Conservation (phyloP, 2,329 filamentous ascomycete species). For the Penicillium decumbens region DNA sequence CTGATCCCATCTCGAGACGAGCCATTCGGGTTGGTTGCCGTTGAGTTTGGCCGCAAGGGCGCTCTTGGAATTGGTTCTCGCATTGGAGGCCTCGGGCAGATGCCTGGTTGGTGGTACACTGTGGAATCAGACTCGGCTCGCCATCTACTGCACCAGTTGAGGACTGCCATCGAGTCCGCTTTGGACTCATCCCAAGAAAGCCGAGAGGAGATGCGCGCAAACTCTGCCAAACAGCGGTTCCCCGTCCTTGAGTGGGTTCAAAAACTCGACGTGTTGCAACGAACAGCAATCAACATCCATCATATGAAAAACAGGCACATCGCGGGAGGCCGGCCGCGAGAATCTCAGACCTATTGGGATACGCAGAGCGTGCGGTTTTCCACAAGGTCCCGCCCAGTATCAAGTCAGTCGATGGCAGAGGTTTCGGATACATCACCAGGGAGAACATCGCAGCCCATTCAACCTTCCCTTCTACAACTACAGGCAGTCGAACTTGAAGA, state of each 20-base stretch:
- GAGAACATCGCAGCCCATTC: neutral
- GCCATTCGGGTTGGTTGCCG: constrained; percentile 63
- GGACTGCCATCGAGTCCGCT: constrained; percentile 59
- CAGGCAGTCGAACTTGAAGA: neutral
- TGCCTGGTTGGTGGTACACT: constrained; percentile 70
- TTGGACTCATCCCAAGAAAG: constrained; percentile 51
- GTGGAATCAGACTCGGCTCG: constrained; percentile 60
- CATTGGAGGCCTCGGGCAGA: constrained; percentile 62
- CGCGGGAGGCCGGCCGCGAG: neutral
- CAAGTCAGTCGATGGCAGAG: neutral
- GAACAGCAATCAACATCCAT: constrained; percentile 55
- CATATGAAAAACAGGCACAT: neutral
- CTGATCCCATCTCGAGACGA: constrained; percentile 66
- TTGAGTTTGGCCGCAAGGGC: constrained; percentile 65
- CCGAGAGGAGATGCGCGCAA: constrained; percentile 59
- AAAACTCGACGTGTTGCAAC: constrained; percentile 59
- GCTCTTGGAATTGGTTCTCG: constrained; percentile 62
- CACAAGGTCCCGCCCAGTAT: neutral
- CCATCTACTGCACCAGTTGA: constrained; percentile 62
- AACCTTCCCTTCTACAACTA: neutral
- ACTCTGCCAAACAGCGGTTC: constrained; percentile 62
- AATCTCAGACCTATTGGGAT: neutral
- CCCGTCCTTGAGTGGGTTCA: constrained; percentile 64
- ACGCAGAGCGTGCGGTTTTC: neutral
- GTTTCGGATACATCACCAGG: neutral